Base-by-base conservation (phyloP, 2,329 filamentous ascomycete species). In the Pochonia chlamydosporia region DNA sequence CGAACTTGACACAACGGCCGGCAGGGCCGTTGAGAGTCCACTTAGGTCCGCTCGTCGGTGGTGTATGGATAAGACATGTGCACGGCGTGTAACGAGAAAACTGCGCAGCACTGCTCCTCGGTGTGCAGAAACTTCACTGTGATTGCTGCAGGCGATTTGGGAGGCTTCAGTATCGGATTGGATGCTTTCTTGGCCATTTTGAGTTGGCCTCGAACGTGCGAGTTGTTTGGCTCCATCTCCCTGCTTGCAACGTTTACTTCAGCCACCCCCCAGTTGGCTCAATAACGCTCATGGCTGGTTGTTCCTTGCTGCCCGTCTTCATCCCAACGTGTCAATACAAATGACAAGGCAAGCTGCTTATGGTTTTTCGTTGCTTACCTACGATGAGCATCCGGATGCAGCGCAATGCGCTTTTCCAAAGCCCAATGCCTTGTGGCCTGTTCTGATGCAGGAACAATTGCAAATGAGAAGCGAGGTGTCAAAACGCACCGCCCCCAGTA, bases 1-100 rank as follows among this genome's bases (percentile, higher is more conserved):
- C 48, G 48, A 49, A 40, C 26, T 26, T 28, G 39, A 43, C 47
- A 43, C 37, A 43, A 49, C 26, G 44, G 48, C 31, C 35, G 41
- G 35, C 28, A 44, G 41, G 41, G 46, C 41, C 46, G 21, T 35
- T 18, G 25, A 39, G 26, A 35, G 30, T 25, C 37, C 44, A 41
- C 28, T 21, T 13, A 5, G 21, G 23, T 16, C 23, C 20, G 37
- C 24, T 30, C 21, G 43, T 45, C 13, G 33, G 25, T n/a, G 24
- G 18, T 23, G 35, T 44, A 14, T 21, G 5, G 13, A 23, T 5
- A 37, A 16, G 14, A 8, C 36, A 25, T 35, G 46, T 36, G 25
- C 18, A 36, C n/a, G 33, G 35, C 25, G 25, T 43, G 40, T 39
- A 33, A 30, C 40, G 46, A 43, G 35, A 37, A 40, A 7, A 26